Evolutionary conservation across 441 rosid genomes (phyloP), one percentile per base, ranked within the genome.

Genomic region (Pelargonium australe): DNA sequence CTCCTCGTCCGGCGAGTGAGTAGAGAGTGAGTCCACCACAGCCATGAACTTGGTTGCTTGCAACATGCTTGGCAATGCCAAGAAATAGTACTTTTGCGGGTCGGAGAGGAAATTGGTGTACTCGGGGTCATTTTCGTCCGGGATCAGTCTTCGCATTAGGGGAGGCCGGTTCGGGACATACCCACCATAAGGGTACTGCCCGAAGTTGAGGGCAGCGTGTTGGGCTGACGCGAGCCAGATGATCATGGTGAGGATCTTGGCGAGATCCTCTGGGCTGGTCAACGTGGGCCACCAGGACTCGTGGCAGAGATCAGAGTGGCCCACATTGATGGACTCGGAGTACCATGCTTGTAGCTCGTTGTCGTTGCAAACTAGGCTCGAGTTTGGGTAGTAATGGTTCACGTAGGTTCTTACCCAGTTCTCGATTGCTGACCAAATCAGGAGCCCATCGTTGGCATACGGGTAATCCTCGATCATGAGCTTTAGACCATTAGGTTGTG

Each of bases 11-110:
- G 96, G 89, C 0, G 99, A 91, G 72, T 95, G 99, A 4, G 99
- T 95, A 1, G 99, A 95, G 41, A 95, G 78, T 0, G 82, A 89
- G 76, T 95, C 97, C 3, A 92, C 91, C 75, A 95, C 98, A 0
- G 99, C 99, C 99, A 95, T 92, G 66, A 82, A 89, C 69, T 95
- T 95, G 0, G 99, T 83, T n/a, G 97, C 90, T 70, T 95, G 98
- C 41, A 87, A 23, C 47, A 90, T 41, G 71, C 92, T 87, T n/a
- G 99, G 97, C 82, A 91, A 55, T 34, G 99, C 87, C 0, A 81
- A 79, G 9, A 95, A 82, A 78, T 76, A 95, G 75, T 75, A 89
- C 60, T 85, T 91, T 40, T 94, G 94, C 0, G 99, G 97, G 69
- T 90, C 96, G 2, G 79, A 77, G 0, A 81, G 10, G 69, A 95